Conservation (phyloP, 768 basidiomycete species). For the Suillus luteus region DNA sequence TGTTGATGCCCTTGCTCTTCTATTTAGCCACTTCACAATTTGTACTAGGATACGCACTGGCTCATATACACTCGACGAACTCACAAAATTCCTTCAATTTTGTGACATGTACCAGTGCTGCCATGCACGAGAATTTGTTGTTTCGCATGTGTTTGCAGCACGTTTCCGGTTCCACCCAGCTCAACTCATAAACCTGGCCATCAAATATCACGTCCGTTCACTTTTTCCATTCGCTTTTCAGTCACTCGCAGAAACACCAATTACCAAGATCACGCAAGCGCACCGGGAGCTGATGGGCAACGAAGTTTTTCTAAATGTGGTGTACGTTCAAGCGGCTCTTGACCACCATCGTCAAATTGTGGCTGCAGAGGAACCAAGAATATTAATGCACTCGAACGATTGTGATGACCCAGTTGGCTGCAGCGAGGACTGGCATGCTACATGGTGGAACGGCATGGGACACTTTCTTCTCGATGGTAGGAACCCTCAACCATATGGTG, state of each 20-base stretch:
- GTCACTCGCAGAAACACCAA: background rate
- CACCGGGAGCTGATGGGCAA: background rate
- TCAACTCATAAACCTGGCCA: constrained; percentile 1
- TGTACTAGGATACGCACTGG: no score
- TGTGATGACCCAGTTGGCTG: no score
- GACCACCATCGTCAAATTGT: no score
- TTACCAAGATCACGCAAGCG: background rate
- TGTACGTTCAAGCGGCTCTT: no score
- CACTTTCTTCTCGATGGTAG: no score
- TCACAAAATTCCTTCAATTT: background rate
- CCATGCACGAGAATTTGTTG: background rate
- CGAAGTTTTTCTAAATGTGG: no score
- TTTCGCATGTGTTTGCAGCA: background rate
- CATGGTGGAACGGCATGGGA: no score
- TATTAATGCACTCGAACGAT: no score
- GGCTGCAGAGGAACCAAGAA: no score
- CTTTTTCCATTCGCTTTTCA: constrained; percentile 5
- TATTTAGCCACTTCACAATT: no score
- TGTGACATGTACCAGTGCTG: background rate
- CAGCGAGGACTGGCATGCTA: no score
- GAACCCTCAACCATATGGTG: no score
- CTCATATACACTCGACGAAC: background rate
- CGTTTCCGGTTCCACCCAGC: constrained; percentile 3
- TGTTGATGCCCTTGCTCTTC: background rate
- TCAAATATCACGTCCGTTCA: background rate